Evolutionary conservation across 768 basidiomycete genomes (phyloP), one percentile per base, ranked within the genome.

Genomic region (Hericium rajendrae): DNA sequence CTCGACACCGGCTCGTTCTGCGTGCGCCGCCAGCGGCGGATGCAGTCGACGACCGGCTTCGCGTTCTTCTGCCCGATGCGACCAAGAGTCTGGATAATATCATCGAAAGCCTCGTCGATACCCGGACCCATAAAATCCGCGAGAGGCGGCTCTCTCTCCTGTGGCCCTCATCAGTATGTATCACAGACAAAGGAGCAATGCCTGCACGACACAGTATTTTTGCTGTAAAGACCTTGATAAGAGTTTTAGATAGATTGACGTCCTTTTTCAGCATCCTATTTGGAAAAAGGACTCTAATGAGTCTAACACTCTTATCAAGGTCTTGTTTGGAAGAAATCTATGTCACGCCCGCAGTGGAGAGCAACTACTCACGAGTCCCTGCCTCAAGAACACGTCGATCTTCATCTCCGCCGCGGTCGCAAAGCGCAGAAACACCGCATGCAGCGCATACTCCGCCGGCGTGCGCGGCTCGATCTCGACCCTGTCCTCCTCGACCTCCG

Each of bases 371-470:
- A 92, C 91, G 62, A 86, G 68, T 43, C 79, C 76, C 58, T 85
- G 78, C 10, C 79, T 80, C 55, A 94, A 74, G 65, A 92, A 91
- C 3, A 71, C 68, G 11, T 86, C 81, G n/a, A 94, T 86, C 65
- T 91, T 91, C 28, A 73, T 74, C 69, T 95, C 91, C 1, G 90
- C 88, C 4, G 80, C 74, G 0, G 85, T 79, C 9, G 88, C 89
- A 64, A 94, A 94, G 2, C 88, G 84, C 43, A 91, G 88, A 68
- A 94, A 93, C 6, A 94, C 80, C 0, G 91, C 89, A 66, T 91
- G 89, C 12, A 94, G 72, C 2, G 93, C 93, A 64, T 88, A 94
- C 64, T 94, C 93, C 0, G 86, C 84, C 2, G 93, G 91, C 11
- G 87, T 91, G 66, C 83, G 88, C 0, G 87, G 86, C 51, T 88